Percentiles rank a stretch among this genome's conserved stretches.
Evolutionary conservation across 805 yeast genomes (phyloP).

Genomic region (Komagataella populi): DNA sequence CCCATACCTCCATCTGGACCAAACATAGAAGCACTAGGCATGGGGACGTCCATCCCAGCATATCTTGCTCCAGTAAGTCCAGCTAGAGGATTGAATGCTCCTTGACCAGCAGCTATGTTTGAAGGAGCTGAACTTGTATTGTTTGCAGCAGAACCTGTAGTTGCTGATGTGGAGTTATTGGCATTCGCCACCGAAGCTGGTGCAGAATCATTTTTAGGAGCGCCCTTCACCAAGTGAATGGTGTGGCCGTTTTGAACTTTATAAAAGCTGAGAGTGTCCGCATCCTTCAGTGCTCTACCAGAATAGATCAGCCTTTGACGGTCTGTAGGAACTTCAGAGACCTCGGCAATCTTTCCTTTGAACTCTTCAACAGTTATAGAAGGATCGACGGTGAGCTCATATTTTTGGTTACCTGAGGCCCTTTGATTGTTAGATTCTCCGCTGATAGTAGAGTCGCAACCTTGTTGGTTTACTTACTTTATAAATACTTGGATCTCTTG

Average conservation of each 20-base stretch:
- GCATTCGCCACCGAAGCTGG: constrained; percentile 10
- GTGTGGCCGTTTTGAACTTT: constrained; percentile 81
- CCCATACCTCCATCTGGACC: constrained; percentile 94
- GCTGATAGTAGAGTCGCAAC: neutral
- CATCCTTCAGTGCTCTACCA: constrained; percentile 85
- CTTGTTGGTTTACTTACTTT: constrained; percentile 13
- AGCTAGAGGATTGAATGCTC: constrained; percentile 80
- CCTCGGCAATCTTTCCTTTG: constrained; percentile 48
- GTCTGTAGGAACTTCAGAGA: constrained; percentile 55
- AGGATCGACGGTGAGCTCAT: constrained; percentile 44
- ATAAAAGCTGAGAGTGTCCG: constrained; percentile 59
- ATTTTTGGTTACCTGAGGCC: constrained; percentile 66
- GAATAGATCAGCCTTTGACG: constrained; percentile 85
- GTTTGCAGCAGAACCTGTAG: constrained; percentile 11
- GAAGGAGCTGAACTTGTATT: constrained; percentile 31
- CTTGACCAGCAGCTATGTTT: constrained; percentile 77
- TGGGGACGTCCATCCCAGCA: constrained; percentile 74
- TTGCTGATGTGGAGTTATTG: constrained; percentile 9
- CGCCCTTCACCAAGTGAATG: constrained; percentile 77
- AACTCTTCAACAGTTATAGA: constrained; percentile 50
- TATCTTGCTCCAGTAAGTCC: constrained; percentile 92
- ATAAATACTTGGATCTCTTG: constrained; percentile 16
- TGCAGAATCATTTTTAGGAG: constrained; percentile 21
- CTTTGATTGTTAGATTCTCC: constrained; percentile 4
- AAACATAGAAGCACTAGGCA: constrained; percentile 80